Conservation (phyloP, 73 alveolate species). For the Paramecium biaurelia region DNA sequence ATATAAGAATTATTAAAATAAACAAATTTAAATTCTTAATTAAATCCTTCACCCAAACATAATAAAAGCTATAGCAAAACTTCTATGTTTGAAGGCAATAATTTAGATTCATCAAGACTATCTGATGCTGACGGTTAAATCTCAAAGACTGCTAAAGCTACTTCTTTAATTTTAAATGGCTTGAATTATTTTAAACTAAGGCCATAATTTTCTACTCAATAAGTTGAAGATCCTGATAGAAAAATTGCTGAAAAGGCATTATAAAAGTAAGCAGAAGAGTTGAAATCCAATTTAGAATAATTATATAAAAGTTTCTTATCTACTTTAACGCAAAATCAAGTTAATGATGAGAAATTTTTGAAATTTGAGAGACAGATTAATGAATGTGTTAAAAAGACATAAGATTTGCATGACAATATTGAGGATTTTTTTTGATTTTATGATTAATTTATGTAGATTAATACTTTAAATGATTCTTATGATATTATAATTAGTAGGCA, state of each 20-base stretch:
- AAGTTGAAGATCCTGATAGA: background rate
- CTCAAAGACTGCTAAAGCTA: background rate
- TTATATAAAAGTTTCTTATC: background rate
- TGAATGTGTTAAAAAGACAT: conserved; percentile 32
- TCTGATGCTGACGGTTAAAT: background rate
- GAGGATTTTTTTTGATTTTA: conserved; percentile 39
- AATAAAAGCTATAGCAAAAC: background rate
- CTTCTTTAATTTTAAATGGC: background rate
- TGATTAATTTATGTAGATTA: background rate
- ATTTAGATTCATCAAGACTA: background rate
- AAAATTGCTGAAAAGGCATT: conserved; percentile 28
- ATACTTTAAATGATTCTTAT: background rate
- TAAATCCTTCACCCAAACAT: background rate
- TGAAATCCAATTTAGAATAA: background rate
- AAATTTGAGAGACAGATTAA: background rate
- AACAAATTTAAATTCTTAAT: background rate
- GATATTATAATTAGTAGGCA: too few species aligned
- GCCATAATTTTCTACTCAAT: background rate
- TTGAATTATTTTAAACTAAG: background rate
- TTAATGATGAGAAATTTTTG: background rate
- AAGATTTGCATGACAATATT: conserved; percentile 9
- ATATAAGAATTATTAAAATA: background rate
- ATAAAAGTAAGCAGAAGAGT: background rate
- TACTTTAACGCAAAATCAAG: background rate
- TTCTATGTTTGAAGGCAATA: background rate